Conservation (phyloP, 306 rosid species). For the Phaseolus lunatus region DNA sequence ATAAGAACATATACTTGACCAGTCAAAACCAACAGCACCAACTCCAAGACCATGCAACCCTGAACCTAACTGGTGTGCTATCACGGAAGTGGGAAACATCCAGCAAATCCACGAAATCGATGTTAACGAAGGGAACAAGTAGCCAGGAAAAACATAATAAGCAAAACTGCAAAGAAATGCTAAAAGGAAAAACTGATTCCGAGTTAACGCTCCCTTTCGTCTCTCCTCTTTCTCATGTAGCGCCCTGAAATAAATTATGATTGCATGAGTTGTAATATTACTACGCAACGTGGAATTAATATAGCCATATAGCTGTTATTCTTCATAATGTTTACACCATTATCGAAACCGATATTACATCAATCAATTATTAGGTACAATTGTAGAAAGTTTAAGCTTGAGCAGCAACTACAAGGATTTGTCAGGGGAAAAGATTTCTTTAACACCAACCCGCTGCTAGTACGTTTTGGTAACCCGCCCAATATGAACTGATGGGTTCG, state of each 20-base stretch:
- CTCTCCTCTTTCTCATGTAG: conserved; percentile 81
- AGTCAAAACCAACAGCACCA: conserved; percentile 74
- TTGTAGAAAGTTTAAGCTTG: background rate
- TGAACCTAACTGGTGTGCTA: conserved; percentile 81
- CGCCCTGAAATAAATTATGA: conserved; percentile 60
- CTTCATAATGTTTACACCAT: background rate
- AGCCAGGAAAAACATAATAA: conserved; percentile 80
- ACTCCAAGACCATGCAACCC: conserved; percentile 85
- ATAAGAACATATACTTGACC: conserved; percentile 83
- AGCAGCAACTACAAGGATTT: background rate
- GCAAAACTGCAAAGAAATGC: conserved; percentile 76
- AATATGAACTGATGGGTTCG: no score
- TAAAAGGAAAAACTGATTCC: conserved; percentile 77
- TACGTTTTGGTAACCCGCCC: no score
- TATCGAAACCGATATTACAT: no score
- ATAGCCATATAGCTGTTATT: background rate
- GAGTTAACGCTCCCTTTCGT: conserved; percentile 56
- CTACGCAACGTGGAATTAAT: background rate
- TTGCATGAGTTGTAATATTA: background rate
- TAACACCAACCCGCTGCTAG: no score
- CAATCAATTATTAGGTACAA: background rate
- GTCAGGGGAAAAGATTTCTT: no score
- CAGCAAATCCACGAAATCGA: conserved; percentile 84
- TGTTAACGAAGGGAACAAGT: conserved; percentile 74
- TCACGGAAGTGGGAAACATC: conserved; percentile 71